Evolutionary conservation across 441 rosid genomes (phyloP).

Genomic region (Brassica hybrid): DNA sequence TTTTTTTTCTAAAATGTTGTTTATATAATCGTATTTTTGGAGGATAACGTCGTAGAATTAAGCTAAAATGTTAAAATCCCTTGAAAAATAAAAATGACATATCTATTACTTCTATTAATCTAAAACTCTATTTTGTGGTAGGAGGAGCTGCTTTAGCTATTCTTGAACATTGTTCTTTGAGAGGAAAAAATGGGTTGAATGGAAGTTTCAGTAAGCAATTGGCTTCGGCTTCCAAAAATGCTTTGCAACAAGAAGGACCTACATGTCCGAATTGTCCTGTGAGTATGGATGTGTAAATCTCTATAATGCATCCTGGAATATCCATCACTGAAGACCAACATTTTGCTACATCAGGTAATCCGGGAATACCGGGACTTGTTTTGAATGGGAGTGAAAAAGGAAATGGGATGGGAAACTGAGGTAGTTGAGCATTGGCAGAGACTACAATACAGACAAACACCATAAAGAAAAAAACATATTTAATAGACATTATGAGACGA

Average conservation of each 20-base stretch:
- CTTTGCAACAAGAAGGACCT: neutral
- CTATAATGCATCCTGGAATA: neutral
- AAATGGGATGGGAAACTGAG: neutral
- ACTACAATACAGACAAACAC: neutral
- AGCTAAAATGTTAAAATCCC: neutral
- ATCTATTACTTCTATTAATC: neutral
- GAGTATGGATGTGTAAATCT: neutral
- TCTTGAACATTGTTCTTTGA: neutral
- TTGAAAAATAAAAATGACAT: neutral
- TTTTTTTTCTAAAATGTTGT: neutral
- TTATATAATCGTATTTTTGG: neutral
- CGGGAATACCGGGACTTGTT: neutral
- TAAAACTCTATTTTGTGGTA: neutral
- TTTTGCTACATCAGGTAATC: neutral
- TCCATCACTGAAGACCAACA: neutral
- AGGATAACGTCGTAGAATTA: neutral
- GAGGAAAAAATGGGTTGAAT: neutral
- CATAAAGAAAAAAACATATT: neutral
- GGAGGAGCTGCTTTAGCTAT: neutral
- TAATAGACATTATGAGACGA: conserved; percentile 10
- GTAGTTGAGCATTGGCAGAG: conserved; percentile 22
- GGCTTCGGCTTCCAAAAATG: neutral
- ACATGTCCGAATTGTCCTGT: neutral
- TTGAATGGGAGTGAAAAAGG: neutral
- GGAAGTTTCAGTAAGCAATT: neutral